Evolutionary conservation across 495 filamentous ascomycete genomes (phyloP), one percentile per base, ranked within the genome.

Genomic region (Podospora pseudoanserina): DNA sequence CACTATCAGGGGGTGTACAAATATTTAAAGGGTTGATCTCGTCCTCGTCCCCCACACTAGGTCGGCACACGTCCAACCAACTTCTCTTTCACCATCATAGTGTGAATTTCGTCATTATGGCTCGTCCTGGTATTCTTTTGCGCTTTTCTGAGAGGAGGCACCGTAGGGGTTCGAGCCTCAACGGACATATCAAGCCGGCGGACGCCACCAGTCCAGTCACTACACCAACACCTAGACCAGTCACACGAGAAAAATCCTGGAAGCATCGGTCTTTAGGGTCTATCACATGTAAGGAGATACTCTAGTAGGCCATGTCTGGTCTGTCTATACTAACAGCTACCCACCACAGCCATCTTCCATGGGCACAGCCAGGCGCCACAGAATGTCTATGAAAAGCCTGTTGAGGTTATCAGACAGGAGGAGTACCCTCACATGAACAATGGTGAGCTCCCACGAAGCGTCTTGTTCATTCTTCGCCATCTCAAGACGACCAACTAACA

Each of bases 371-470:
- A 26, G 5, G 27, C 23, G 2, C 18, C 15, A 2, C 49, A 59
- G 11, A 62, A 64, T 44, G 18, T 60, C 15, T 83, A 83, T 63
- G 70, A 71, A 49, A 74, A 69, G 55, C 75, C 81, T 20, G 77
- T 83, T 44, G 81, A 83, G 65, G 65, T 72, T 13, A 76, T 83
- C 62, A 77, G 81, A 18, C 67, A 81, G 62, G 76, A 80, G 54
- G 80, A 84, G 58, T 84, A 83, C 63, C 74, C 81, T 23, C 81
- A 84, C 66, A 84, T 84, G 81, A 83, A 75, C 67, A 68, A 78
- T 70, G 80, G 81, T 82, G 65, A 60, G 73, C 20, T 56, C 1
- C n/a, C 34, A 32, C 66, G 53, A 32, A 68, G 58, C 28, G 30
- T 63, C 16, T 32, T 13, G 18, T 11, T 28, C 9, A 15, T 20